These are phyloP conservation scores for Phaeophleospora eucalypticola DNA, from an alignment of 2,329 filamentous ascomycete species.

Conservation along the genomic window DNA sequence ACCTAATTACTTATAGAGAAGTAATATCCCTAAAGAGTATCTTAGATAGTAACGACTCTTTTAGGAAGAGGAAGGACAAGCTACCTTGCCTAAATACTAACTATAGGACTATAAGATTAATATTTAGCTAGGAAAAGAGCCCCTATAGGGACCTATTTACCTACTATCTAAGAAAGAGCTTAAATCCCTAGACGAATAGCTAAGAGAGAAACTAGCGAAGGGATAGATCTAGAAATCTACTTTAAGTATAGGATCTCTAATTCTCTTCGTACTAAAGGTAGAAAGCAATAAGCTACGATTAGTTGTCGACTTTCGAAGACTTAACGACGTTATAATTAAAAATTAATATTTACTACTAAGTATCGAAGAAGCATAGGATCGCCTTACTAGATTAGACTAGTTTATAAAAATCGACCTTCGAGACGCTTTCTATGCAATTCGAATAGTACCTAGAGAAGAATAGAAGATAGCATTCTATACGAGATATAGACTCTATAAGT, in stretches of 20 bases:
- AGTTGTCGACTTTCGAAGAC: conserved; percentile 21
- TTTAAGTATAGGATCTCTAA: conserved; percentile 8
- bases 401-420: conserved; percentile 24
- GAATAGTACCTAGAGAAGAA: conserved; percentile 22
- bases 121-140: conserved; percentile 8
- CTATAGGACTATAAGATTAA: conserved; percentile 13
- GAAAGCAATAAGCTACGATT: conserved; percentile 13
- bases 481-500: conserved; percentile 20
- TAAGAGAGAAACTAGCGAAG: conserved; percentile 4
- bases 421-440: conserved; percentile 22
- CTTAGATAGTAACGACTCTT: conserved; percentile 11
- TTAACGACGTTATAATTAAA: conserved; percentile 28
- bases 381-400: conserved; percentile 11
- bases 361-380: conserved; percentile 20
- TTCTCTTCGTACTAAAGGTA: conserved; percentile 23
- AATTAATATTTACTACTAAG: conserved; percentile 23
- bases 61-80: conserved; percentile 5
- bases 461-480: conserved; percentile 18
- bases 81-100: conserved; percentile 8
- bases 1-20: too few species aligned
- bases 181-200: conserved; percentile 2
- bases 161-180: conserved; percentile 7
- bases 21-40: conserved; percentile 13
- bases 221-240: conserved; percentile 6
- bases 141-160: conserved; percentile 7